Evolutionary conservation across 805 yeast genomes (phyloP).

Genomic region (Wickerhamia fluorescens): DNA sequence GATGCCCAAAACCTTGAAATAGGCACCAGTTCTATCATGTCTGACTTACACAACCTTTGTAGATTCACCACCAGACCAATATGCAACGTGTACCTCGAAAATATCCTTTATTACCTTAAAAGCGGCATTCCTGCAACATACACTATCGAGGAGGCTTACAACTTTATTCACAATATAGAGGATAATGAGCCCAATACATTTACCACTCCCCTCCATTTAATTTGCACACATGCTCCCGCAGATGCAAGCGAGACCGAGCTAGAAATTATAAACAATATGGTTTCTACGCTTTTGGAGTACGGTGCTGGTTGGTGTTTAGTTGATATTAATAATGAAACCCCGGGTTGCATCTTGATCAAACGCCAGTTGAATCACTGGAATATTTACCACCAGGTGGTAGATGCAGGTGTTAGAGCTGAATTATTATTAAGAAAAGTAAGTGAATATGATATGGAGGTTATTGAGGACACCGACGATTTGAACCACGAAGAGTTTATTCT

Average conservation of each 20-base stretch:
- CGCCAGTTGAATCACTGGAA: slow-evolving; percentile 34
- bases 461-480: slow-evolving; percentile 32
- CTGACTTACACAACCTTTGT: slow-evolving; percentile 67
- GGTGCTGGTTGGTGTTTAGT: slow-evolving; percentile 92
- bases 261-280: slow-evolving; percentile 43
- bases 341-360: slow-evolving; percentile 72
- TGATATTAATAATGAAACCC: slow-evolving; percentile 66
- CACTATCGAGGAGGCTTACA: slow-evolving; percentile 69
- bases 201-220: slow-evolving; percentile 74
- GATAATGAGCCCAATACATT: slow-evolving; percentile 29
- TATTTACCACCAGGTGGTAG: slow-evolving; percentile 49
- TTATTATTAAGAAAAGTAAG: slow-evolving; percentile 65
- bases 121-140: slow-evolving; percentile 79
- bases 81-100: slow-evolving; percentile 30
- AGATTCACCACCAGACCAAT: slow-evolving; percentile 45
- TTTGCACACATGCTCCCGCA: slow-evolving; percentile 49
- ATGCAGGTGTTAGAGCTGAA: slow-evolving; percentile 90
- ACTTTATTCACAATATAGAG: slow-evolving; percentile 39
- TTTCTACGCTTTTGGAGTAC: slow-evolving; percentile 61
- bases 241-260: slow-evolving; percentile 39
- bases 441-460: slow-evolving; percentile 56
- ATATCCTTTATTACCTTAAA: slow-evolving; percentile 41
- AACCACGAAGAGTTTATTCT: slow-evolving; percentile 22
- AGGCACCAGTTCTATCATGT: no score
- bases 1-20: no score